Evolutionary conservation across 495 filamentous ascomycete species (phyloP), one percentile per base, ranked within the genome.

Genomic region (Aspergillus nanangensis): DNA sequence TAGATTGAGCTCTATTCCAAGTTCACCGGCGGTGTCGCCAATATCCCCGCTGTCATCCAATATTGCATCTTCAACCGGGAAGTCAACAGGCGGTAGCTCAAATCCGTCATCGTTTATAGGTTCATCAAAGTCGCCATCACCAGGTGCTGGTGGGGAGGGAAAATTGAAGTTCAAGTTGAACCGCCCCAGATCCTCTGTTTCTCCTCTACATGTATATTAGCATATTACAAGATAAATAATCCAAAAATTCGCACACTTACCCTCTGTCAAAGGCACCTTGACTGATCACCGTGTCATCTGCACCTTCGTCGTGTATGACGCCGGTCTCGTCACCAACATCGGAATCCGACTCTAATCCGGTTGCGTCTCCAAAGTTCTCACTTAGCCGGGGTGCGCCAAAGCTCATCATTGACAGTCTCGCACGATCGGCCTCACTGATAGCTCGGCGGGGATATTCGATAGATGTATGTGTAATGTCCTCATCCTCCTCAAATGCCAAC

Each of bases 371-470:
- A 63, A 84, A 62, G 75, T 82, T 57, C 63, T 88, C 87, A 57
- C 83, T 90, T 55, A 83, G 67, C 35, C 81, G 63, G 37, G 70
- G 65, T 41, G 70, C 78, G 8, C 72, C 75, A 48, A 74, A 72
- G 51, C 78, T 81, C 50, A 78, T 76, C 60, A 77, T 69, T 9
- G 75, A 74, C 10, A 79, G 49, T 25, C 74, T 65, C 8, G 63
- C 49, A 18, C 55, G 56, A 20, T 65, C 67, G 40, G 74, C 67
- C 48, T 86, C 81, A 38, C 65, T 76, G 8, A 70, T 51, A 15
- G 79, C 84, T 44, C 84, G 69, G 41, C 84, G 70, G 8, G 82
- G 77, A 36, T 86, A 69, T 62, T 92, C 88, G 24, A 91, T 74
- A 1, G 86, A 90, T 27, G 78, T 72, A 50, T 87, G n/a, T n/a